Evolutionary conservation across 805 yeast genomes (phyloP), one percentile per base, ranked within the genome.

Genomic region (Wickerhamomyces bovis): DNA sequence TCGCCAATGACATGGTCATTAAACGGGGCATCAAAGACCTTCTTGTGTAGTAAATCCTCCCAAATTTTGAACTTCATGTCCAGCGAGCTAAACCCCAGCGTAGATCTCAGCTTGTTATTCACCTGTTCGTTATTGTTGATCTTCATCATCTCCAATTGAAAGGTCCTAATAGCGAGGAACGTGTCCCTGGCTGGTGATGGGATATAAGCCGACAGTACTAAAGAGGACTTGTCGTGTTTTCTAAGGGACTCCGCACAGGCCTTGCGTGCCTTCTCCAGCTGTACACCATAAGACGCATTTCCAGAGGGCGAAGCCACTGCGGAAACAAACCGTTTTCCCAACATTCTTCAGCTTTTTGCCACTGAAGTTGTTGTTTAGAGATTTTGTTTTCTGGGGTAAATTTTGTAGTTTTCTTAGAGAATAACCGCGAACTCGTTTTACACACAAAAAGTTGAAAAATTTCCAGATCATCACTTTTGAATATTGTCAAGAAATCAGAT

Each of bases 61-160:
- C 95, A 88, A 62, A 83, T 85, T 54, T 81, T 80, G 60, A 85
- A 78, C 56, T 85, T 80, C 58, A 85, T 30, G 63, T 61, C 65
- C 18, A 50, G 42, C 3, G 63, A 52, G 13, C 46, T 41, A 5
- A 60, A 35, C 5, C 66, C 66, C 20, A 56, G 47, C 6, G 52
- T 35, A 18, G 46, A 39, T 16, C 39, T 49, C 38, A 45, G 41
- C 42, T 28, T 60, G 1, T 77, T 70, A 33, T 75, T 66, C 11
- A 67, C 65, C 30, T 67, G 66, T 30, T 58, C 52, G 31, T 51
- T 41, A 9, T 41, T 40, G 12, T 46, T 40, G 22, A 81, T 73
- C 58, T 76, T 73, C 53, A 78, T 72, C 35, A 83, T 69, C 54
- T 85, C 92, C 35, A 83, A 60, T 50, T 80, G 80, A 65, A 88